phyloP scores from a whole-genome alignment of 495 filamentous ascomycete species.

The Friedmanniomyces endolithicus region DNA sequence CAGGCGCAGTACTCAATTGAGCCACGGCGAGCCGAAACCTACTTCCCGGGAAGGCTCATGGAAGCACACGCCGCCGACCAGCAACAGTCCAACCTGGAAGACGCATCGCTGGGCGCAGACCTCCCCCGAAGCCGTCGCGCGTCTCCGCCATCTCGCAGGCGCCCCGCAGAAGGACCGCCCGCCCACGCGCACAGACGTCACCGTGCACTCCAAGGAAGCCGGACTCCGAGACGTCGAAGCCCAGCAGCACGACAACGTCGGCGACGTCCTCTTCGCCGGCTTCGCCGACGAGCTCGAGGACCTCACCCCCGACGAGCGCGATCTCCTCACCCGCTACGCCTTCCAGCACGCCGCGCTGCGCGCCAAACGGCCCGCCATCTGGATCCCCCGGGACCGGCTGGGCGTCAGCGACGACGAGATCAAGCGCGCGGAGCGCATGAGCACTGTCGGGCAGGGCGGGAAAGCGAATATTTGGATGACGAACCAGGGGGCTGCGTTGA shows the following conservation, averaged over 20 bases:
- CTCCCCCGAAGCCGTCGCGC: slow-evolving; percentile 1
- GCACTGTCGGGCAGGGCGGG: slow-evolving; percentile 14
- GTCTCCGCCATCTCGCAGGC: slow-evolving; percentile 4
- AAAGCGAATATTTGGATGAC: slow-evolving; percentile 61
- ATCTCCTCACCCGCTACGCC: slow-evolving; percentile 71
- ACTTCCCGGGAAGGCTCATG: background rate
- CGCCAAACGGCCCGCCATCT: slow-evolving; percentile 74
- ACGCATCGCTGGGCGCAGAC: slow-evolving; percentile 10
- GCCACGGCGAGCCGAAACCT: background rate
- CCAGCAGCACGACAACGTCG: slow-evolving; percentile 45
- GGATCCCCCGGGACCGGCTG: slow-evolving; percentile 87
- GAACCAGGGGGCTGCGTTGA: slow-evolving; percentile 79
- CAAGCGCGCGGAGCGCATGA: slow-evolving; percentile 48
- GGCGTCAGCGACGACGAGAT: slow-evolving; percentile 91
- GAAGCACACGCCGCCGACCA: background rate
- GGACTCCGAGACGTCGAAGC: slow-evolving; percentile 46
- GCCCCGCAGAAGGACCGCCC: background rate
- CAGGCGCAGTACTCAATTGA: background rate
- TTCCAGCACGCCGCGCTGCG: slow-evolving; percentile 86
- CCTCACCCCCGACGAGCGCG: slow-evolving; percentile 79
- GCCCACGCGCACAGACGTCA: slow-evolving; percentile 6
- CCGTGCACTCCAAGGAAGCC: background rate
- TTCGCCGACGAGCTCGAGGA: slow-evolving; percentile 90
- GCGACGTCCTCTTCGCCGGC: slow-evolving; percentile 71
- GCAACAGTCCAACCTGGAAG: slow-evolving; percentile 33